These are phyloP conservation scores for Fagopyrum homotropicum DNA, from an alignment of 148 eudicot genomes.

Conservation along the genomic window DNA sequence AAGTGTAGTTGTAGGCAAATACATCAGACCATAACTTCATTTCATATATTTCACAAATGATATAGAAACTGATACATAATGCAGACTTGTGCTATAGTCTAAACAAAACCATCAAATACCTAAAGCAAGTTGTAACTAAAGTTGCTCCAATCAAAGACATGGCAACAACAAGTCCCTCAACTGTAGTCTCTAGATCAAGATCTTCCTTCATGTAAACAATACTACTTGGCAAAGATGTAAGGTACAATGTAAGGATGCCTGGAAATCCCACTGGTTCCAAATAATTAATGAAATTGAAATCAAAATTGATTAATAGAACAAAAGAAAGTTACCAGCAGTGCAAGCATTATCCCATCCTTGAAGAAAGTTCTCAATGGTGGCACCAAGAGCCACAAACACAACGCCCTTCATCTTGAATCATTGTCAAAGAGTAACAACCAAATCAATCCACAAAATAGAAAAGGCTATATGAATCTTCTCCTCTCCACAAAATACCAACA, in stretches of 20 bases:
- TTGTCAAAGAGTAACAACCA: slow-evolving; percentile 10
- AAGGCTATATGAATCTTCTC: background rate
- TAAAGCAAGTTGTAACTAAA: slow-evolving; percentile 70
- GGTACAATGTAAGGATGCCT: background rate
- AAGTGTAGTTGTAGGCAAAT: background rate
- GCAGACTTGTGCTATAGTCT: background rate
- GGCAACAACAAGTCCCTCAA: slow-evolving; percentile 88
- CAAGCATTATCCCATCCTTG: slow-evolving; percentile 89
- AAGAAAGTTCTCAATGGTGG: slow-evolving; percentile 62
- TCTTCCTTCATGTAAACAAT: slow-evolving; percentile 69
- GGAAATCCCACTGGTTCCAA: background rate
- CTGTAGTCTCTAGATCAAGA: slow-evolving; percentile 37
- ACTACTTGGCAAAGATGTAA: slow-evolving; percentile 33
- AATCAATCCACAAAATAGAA: background rate
- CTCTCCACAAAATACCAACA: background rate
- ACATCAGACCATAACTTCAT: background rate
- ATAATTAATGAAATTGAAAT: background rate
- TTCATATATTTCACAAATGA: background rate
- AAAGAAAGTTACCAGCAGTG: slow-evolving; percentile 50
- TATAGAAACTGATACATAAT: background rate
- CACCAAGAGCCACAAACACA: slow-evolving; percentile 63
- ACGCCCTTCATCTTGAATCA: slow-evolving; percentile 48
- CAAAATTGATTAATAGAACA: background rate
- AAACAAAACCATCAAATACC: slow-evolving; percentile 12
- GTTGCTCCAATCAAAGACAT: slow-evolving; percentile 97